Percentiles rank a stretch among this genome's conserved stretches.
phyloP scores from a whole-genome alignment of 768 basidiomycete species.

The Crepidotus variabilis region DNA sequence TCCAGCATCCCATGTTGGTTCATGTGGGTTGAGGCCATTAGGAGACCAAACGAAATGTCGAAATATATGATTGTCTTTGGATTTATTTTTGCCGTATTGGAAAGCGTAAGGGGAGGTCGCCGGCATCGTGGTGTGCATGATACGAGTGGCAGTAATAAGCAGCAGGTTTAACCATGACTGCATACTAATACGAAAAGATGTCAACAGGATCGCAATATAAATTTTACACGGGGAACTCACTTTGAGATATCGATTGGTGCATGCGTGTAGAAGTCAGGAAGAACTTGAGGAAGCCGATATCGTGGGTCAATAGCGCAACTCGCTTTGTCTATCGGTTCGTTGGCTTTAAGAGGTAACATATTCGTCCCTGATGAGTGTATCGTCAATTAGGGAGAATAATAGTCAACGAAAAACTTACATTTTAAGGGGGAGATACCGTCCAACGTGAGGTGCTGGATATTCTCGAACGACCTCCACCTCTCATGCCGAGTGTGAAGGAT shows the following conservation, averaged over 20 bases:
- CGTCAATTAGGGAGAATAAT: neutral
- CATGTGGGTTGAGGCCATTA: neutral
- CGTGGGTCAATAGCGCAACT: neutral
- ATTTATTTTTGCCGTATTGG: slow-evolving; percentile 1
- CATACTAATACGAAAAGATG: slow-evolving; percentile 13
- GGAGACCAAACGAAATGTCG: slow-evolving; percentile 15
- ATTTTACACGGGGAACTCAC: slow-evolving; percentile 4
- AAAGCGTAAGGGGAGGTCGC: slow-evolving; percentile 8
- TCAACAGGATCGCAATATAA: neutral
- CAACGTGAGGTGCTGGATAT: slow-evolving; percentile 28
- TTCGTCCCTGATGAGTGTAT: neutral
- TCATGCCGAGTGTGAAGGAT: slow-evolving; percentile 35
- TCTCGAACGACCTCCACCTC: slow-evolving; percentile 48
- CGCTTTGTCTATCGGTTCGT: neutral
- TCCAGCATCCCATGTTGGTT: slow-evolving; percentile 7
- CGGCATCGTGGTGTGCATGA: slow-evolving; percentile 9
- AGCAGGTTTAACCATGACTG: slow-evolving; percentile 12
- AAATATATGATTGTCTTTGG: slow-evolving; percentile 12
- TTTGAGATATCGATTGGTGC: slow-evolving; percentile 29
- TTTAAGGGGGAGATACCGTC: slow-evolving; percentile 6
- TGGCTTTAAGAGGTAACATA: neutral
- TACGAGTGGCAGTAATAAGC: slow-evolving; percentile 15
- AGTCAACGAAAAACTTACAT: neutral
- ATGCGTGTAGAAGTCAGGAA: slow-evolving; percentile 9
- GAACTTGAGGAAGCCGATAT: slow-evolving; percentile 2